phyloP scores from a whole-genome alignment of 176 grass and related monocot species.

The Eleusine coracana region DNA sequence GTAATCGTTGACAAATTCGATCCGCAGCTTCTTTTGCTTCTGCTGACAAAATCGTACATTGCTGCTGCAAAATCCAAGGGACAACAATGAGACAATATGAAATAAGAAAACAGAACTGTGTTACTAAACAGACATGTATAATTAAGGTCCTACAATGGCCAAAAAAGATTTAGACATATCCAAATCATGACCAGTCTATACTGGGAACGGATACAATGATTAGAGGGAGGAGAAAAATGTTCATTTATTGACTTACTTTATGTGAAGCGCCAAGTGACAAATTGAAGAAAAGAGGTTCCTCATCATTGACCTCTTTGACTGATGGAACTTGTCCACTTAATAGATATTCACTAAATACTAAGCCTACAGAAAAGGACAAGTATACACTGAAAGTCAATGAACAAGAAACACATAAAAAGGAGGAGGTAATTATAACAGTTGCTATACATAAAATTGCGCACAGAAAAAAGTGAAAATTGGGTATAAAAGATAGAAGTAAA shows the following conservation, averaged over 20 bases:
- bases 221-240: neutral
- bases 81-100: slow-evolving; percentile 18
- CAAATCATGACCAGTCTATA: slow-evolving; percentile 1
- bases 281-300: slow-evolving; percentile 76
- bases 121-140: neutral
- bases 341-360: slow-evolving; percentile 95
- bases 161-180: slow-evolving; percentile 6
- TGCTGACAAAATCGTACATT: slow-evolving; percentile 67
- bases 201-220: neutral
- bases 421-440: neutral
- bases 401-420: neutral
- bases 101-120: neutral
- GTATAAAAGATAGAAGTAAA: neutral
- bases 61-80: slow-evolving; percentile 26
- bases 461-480: neutral
- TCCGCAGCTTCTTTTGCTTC: slow-evolving; percentile 90
- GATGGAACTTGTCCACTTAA: slow-evolving; percentile 90
- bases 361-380: slow-evolving; percentile 50
- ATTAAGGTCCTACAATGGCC: neutral
- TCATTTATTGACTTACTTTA: slow-evolving; percentile 53
- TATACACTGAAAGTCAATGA: neutral
- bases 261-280: slow-evolving; percentile 45
- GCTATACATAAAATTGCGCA: neutral
- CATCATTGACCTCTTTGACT: slow-evolving; percentile 87
- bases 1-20: slow-evolving; percentile 63